These are phyloP conservation scores for Knoxdaviesia capensis DNA, from an alignment of 2,329 filamentous ascomycete genomes.

Conservation along the genomic window DNA sequence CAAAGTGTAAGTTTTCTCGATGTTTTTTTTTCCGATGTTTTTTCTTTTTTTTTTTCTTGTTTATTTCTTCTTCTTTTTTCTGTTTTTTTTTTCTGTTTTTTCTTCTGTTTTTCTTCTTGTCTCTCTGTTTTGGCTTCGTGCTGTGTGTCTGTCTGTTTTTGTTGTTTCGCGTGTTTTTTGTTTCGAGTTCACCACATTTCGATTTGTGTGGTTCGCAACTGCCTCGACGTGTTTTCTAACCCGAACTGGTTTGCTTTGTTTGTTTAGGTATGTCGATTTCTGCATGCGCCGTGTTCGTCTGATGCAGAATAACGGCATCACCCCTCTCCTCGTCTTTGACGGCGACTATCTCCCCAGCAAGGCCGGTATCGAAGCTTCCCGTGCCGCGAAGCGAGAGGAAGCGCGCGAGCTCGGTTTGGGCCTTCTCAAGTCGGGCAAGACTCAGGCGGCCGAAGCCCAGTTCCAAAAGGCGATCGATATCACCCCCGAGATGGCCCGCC, in stretches of 20 bases:
- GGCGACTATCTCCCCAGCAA: constrained; percentile 92
- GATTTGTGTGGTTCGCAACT: not conserved
- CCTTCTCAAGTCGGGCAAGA: constrained; percentile 62
- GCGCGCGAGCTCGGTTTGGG: constrained; percentile 59
- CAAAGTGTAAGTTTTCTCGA: constrained; percentile 42
- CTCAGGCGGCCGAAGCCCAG: constrained; percentile 61
- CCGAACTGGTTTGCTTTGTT: not conserved
- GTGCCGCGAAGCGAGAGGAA: constrained; percentile 56
- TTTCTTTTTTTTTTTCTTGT: not conserved
- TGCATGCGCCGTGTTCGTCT: constrained; percentile 81
- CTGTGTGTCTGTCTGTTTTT: not conserved
- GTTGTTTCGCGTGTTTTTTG: not conserved
- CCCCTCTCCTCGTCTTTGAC: constrained; percentile 90
- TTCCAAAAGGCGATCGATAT: constrained; percentile 92
- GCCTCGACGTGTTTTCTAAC: constrained; percentile 2
- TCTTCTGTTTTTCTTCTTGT: no score
- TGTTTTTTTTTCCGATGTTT: not conserved
- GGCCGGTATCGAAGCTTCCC: constrained; percentile 61
- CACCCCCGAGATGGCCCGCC: constrained; percentile 84
- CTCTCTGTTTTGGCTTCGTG: not conserved
- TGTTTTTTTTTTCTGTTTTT: no score
- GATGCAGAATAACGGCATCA: constrained; percentile 83
- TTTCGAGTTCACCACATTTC: not conserved
- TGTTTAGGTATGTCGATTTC: constrained; percentile 63
- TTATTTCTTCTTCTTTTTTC: not conserved